These are phyloP conservation scores for Neoarthrinium moseri DNA, from an alignment of 2,329 filamentous ascomycete genomes.

Conservation along the genomic window DNA sequence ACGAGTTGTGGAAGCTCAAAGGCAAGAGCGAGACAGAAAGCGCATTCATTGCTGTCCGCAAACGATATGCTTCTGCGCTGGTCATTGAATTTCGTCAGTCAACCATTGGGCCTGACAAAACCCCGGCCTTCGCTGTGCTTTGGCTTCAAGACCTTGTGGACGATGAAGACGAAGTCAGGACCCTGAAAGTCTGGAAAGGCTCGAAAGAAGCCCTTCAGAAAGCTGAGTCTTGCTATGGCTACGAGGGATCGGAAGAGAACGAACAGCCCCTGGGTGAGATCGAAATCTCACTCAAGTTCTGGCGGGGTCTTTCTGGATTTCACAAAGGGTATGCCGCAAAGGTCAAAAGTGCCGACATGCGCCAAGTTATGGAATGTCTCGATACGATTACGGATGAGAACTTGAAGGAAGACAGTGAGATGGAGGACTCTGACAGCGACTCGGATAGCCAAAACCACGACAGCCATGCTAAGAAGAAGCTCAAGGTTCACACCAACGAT, in stretches of 20 bases:
- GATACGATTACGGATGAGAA: constrained; percentile 60
- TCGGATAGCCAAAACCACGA: constrained; percentile 5
- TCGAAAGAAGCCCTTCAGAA: constrained; percentile 47
- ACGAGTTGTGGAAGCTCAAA: constrained; percentile 52
- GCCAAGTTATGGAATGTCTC: constrained; percentile 63
- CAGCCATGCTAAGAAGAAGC: constrained; percentile 24
- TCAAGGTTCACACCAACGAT: constrained; percentile 31
- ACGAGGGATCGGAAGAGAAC: constrained; percentile 46
- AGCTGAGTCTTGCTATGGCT: constrained; percentile 32
- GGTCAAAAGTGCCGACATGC: constrained; percentile 51
- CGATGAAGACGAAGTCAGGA: constrained; percentile 60
- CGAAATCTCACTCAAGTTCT: constrained; percentile 57
- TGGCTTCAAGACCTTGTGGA: constrained; percentile 71
- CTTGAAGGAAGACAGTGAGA: constrained; percentile 24
- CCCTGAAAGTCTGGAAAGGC: constrained; percentile 65
- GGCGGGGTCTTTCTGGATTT: constrained; percentile 58
- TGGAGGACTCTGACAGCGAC: constrained; percentile 16
- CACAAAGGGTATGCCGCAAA: constrained; percentile 53
- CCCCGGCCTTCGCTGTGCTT: constrained; percentile 60
- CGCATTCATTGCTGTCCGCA: constrained; percentile 55
- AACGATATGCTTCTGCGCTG: constrained; percentile 57
- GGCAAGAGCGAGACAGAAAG: constrained; percentile 33
- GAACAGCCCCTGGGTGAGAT: constrained; percentile 56
- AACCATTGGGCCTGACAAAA: constrained; percentile 49
- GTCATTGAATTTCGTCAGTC: constrained; percentile 60